Conservation (phyloP, 1,284 basidiomycete genomes). For the Ustilago shanxiensis region DNA sequence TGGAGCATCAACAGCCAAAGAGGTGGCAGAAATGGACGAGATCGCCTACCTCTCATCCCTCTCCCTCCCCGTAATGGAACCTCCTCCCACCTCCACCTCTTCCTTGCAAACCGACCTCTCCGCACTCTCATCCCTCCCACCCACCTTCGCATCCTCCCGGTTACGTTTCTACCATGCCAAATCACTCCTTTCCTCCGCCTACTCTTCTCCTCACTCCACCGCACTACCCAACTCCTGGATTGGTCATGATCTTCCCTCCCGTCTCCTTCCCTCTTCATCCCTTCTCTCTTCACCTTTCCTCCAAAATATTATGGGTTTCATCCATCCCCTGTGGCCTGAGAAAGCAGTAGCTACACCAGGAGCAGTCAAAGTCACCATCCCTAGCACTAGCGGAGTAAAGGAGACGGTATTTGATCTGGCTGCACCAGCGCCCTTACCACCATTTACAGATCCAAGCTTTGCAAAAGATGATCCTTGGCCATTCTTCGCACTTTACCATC, state of each 20-base stretch:
- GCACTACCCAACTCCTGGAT: constrained; percentile 68
- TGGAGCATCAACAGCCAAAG: not conserved
- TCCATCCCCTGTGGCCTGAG: constrained; percentile 39
- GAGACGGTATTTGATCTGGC: constrained; percentile 31
- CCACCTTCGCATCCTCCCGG: constrained; percentile 38
- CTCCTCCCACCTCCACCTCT: not conserved
- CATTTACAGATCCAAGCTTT: constrained; percentile 48
- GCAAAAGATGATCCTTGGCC: constrained; percentile 54
- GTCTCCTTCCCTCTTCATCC: constrained; percentile 56
- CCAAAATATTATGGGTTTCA: constrained; percentile 1
- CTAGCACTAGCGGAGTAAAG: not conserved
- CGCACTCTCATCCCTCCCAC: constrained; percentile 21
- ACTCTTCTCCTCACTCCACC: constrained; percentile 37
- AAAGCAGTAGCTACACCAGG: not conserved
- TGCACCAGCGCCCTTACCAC: constrained; percentile 32
- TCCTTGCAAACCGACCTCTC: constrained; percentile 13
- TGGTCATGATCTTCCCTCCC: constrained; percentile 70
- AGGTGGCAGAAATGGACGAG: constrained; percentile 28
- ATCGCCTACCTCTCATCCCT: constrained; percentile 39
- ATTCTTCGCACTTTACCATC: constrained; percentile 57
- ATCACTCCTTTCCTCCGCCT: constrained; percentile 41
- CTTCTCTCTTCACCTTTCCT: constrained; percentile 2
- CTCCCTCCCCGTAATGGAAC: constrained; percentile 42
- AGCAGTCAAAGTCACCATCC: not conserved
- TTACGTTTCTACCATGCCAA: constrained; percentile 32